Evolutionary conservation across 2,329 filamentous ascomycete species (phyloP).

Genomic region (Colletotrichum chlorophyti): DNA sequence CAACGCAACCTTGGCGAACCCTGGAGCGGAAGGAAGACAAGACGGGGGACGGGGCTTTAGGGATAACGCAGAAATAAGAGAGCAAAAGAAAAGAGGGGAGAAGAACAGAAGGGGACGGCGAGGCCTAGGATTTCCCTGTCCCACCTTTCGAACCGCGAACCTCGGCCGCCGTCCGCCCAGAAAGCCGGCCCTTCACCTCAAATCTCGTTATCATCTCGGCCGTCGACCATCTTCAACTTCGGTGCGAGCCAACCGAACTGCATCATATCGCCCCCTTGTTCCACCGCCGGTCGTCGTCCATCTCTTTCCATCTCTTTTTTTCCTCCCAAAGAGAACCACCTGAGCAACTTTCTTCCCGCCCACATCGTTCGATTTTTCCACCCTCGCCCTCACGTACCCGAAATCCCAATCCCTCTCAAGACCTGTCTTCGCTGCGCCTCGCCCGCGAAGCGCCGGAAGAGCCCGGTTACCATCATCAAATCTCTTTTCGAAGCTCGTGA

Average conservation of each 20-base stretch:
- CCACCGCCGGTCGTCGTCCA: conserved; percentile 6
- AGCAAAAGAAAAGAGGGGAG: conserved; percentile 1
- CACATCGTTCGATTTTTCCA: conserved; percentile 19
- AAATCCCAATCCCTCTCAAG: neutral
- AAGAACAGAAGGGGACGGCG: conserved; percentile 1
- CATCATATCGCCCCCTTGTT: conserved; percentile 17
- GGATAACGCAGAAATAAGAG: no score
- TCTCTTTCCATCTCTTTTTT: neutral
- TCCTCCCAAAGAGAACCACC: conserved; percentile 4
- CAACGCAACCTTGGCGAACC: conserved; percentile 21
- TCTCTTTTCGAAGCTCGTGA: neutral
- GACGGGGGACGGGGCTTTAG: no score
- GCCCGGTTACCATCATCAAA: neutral
- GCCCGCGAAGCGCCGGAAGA: no score
- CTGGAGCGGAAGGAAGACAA: neutral
- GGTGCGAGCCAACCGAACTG: conserved; percentile 29
- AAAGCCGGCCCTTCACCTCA: no score
- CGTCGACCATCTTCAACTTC: conserved; percentile 19
- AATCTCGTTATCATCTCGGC: conserved; percentile 13
- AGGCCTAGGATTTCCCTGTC: conserved; percentile 12
- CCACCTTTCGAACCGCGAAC: no score
- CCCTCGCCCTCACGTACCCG: neutral
- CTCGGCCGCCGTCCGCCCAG: conserved; percentile 22
- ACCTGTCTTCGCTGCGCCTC: no score
- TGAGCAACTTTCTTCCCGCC: conserved; percentile 14